A percentile compares a stretch with the other conserved stretches of the same genome.
These are phyloP conservation scores for Amanita fuliginea DNA, from an alignment of 768 basidiomycete genomes.

Conservation along the genomic window DNA sequence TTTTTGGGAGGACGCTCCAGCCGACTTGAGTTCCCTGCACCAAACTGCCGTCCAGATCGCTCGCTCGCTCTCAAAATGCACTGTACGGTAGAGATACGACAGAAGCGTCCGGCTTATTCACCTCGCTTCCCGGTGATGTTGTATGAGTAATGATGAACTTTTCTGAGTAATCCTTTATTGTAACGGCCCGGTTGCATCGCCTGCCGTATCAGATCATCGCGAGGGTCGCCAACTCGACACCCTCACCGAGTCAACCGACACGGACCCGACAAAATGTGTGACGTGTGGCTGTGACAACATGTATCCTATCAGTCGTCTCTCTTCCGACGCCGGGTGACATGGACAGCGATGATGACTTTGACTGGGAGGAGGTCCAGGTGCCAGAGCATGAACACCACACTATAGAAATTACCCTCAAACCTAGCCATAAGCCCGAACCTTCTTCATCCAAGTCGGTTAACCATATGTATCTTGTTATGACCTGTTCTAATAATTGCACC, in stretches of 20 bases:
- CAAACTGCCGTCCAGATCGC: not conserved
- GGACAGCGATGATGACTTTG: conserved; percentile 57
- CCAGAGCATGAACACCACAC: conserved; percentile 36
- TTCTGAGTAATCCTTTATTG: too few relatives aligned
- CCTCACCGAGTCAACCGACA: too few relatives aligned
- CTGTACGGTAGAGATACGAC: too few relatives aligned
- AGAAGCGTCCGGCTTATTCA: too few relatives aligned
- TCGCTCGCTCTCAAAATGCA: too few relatives aligned
- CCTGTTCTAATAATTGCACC: conserved; percentile 9
- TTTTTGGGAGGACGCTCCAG: not conserved
- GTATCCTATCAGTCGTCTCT: not conserved
- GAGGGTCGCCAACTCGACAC: too few relatives aligned
- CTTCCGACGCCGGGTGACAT: conserved; percentile 11
- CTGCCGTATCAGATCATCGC: too few relatives aligned
- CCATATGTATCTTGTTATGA: conserved; percentile 3
- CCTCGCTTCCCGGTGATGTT: too few relatives aligned
- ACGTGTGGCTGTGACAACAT: not conserved
- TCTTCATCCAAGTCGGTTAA: conserved; percentile 34
- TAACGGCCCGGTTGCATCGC: too few relatives aligned
- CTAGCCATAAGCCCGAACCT: conserved; percentile 23
- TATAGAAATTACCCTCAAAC: conserved; percentile 70
- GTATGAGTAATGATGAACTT: too few relatives aligned
- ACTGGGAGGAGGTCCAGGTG: conserved; percentile 74
- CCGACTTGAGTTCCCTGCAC: not conserved
- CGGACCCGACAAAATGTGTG: not conserved